Base-by-base conservation (phyloP, 805 yeast genomes). In the Monosporozyma yasuniensis region DNA sequence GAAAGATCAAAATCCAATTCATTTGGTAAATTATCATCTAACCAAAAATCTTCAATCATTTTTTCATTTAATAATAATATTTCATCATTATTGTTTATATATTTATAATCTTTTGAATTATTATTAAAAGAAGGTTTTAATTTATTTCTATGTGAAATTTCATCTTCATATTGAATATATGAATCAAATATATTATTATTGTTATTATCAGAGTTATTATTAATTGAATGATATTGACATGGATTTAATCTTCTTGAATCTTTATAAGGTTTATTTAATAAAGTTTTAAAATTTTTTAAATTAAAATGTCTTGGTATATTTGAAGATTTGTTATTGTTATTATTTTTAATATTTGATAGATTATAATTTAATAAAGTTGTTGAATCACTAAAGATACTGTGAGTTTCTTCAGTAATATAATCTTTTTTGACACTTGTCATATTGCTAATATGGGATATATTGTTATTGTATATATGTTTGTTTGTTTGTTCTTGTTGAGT, bases 1-100 rank as follows among this genome's bases (percentile, higher is more conserved):
- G 66, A 61, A 25, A 60, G 61, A 5, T 64, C 68, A 44, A 64
- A 64, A 53, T 63, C 59, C 38, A 57, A 57, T 27, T 58, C 65
- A 22, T 58, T 58, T 21, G 61, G 53, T 28, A 47, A 50, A 1
- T 54, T 57, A 38, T 58, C 64, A 35, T 55, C 56, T 16, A 63
- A 50, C 68, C 68, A 64, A 47, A 58, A 58, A 38, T 49, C 44
- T 43, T 43, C 25, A 25, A 47, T 37, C 37, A 34, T 21, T 16
- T 45, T 35, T 19, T 43, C 37, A 11, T 42, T 41, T 22, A 42
- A 30, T 21, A 12, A 2, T 44, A 44, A 32, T 14, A 12, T 11
- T 2, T 34, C 21, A 12, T 32, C 10, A 14, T 8, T 5, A 7
- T 9, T 32, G n/a, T 14, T 34, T 7, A 12, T 11, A 16, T 27